phyloP scores from a whole-genome alignment of 225 moss, liverwort and hornwort species.

The Lunularia cruciata region DNA sequence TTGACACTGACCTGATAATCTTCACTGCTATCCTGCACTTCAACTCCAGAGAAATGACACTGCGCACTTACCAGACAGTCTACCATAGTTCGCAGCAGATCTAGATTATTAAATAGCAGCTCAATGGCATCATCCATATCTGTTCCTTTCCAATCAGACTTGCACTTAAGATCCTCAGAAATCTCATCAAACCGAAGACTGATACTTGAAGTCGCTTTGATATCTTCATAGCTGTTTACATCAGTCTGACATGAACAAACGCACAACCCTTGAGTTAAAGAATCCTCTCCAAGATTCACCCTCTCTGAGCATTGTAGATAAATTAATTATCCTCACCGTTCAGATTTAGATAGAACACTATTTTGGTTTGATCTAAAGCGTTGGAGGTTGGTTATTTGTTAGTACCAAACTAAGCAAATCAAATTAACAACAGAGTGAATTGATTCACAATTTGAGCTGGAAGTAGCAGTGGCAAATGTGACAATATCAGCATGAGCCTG shows the following conservation, averaged over 20 bases:
- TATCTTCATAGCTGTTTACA: slow-evolving; percentile 50
- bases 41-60: no score
- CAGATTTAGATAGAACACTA: no score
- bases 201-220: slow-evolving; percentile 54
- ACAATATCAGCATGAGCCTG: slow-evolving; percentile 20
- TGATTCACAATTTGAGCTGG: no score
- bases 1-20: no score
- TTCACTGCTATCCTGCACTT: background rate
- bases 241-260: slow-evolving; percentile 57
- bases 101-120: slow-evolving; percentile 63
- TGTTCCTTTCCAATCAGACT: slow-evolving; percentile 59
- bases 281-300: background rate
- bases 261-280: background rate
- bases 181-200: slow-evolving; percentile 71
- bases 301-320: no score
- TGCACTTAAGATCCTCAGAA: slow-evolving; percentile 45
- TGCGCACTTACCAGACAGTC: slow-evolving; percentile 42
- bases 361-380: no score
- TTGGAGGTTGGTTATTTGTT: no score
- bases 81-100: slow-evolving; percentile 56
- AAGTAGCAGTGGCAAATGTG: no score
- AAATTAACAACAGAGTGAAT: no score
- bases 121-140: slow-evolving; percentile 62
- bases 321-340: no score
- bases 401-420: no score